phyloP scores from a whole-genome alignment of 768 basidiomycete species.

The Gymnopilus junonius region DNA sequence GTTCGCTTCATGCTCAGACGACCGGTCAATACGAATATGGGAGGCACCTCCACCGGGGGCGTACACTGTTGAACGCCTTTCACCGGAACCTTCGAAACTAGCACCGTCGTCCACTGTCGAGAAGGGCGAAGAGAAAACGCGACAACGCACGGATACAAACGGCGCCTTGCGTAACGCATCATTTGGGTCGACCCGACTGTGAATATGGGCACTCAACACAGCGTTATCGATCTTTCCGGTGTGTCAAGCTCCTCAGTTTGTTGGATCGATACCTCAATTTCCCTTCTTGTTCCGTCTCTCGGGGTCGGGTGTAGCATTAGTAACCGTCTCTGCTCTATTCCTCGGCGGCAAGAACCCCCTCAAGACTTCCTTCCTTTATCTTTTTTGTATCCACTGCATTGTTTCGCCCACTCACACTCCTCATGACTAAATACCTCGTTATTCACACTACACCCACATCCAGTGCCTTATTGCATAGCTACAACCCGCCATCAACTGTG shows the following conservation, averaged over 20 bases:
- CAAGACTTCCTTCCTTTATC: neutral
- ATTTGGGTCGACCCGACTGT: slow-evolving; percentile 15
- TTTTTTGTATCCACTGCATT: slow-evolving; percentile 4
- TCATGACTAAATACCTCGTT: slow-evolving; percentile 12
- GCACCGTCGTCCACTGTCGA: slow-evolving; percentile 40
- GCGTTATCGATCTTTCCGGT: neutral
- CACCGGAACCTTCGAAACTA: slow-evolving; percentile 9
- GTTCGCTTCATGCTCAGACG: slow-evolving; percentile 98
- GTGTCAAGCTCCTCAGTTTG: neutral
- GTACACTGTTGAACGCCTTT: slow-evolving; percentile 15
- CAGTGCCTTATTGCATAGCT: slow-evolving; percentile 34
- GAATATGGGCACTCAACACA: slow-evolving; percentile 2
- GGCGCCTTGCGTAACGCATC: slow-evolving; percentile 8
- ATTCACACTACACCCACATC: slow-evolving; percentile 13
- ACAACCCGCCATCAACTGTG: slow-evolving; percentile 24
- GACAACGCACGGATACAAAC: slow-evolving; percentile 43
- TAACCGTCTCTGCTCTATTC: neutral
- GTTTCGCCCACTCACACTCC: slow-evolving; percentile 6
- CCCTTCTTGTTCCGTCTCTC: neutral
- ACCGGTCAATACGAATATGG: slow-evolving; percentile 91
- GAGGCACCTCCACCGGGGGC: slow-evolving; percentile 49
- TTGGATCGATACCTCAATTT: slow-evolving; percentile 7
- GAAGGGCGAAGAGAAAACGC: slow-evolving; percentile 69
- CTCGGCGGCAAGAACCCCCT: neutral
- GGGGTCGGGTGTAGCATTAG: neutral